Evolutionary conservation across 371 early-diverging fungal genomes (phyloP).

Genomic region (Rhizopus sp.): DNA sequence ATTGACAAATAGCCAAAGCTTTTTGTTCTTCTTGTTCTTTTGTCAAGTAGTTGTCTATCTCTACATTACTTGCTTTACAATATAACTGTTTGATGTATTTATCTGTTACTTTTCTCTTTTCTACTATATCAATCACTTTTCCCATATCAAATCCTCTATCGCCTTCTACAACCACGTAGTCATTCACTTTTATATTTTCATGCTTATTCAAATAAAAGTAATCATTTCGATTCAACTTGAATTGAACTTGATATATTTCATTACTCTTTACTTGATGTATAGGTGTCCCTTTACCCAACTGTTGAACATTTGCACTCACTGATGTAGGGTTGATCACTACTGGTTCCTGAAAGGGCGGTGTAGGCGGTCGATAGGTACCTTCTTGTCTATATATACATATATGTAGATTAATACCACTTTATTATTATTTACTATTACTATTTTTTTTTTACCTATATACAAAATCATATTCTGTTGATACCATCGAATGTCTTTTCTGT

Average conservation of each 20-base stretch:
- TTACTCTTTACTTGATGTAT: constrained; percentile 34
- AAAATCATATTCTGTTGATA: background rate
- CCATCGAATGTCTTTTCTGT: background rate
- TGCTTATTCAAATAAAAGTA: constrained; percentile 67
- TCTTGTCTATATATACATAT: background rate
- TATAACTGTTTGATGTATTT: background rate
- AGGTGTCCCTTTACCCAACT: constrained; percentile 44
- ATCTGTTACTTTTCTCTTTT: constrained; percentile 17
- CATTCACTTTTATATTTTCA: constrained; percentile 35
- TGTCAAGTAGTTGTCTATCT: constrained; percentile 67
- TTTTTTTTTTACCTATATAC: background rate
- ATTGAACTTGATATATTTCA: constrained; percentile 78
- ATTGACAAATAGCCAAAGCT: constrained; percentile 85
- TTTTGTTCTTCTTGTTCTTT: constrained; percentile 90
- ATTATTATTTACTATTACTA: too few species aligned
- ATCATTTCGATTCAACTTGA: constrained; percentile 85
- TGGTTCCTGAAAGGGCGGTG: background rate
- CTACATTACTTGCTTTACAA: constrained; percentile 50
- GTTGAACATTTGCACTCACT: constrained; percentile 4
- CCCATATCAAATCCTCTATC: constrained; percentile 96
- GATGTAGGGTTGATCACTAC: constrained; percentile 8
- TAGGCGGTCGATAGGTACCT: background rate
- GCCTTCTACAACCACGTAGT: constrained; percentile 93
- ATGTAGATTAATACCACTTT: too few species aligned
- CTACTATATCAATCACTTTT: constrained; percentile 63